Conservation (phyloP, 2,329 filamentous ascomycete species). For the Calonectria pseudoturangicola region DNA sequence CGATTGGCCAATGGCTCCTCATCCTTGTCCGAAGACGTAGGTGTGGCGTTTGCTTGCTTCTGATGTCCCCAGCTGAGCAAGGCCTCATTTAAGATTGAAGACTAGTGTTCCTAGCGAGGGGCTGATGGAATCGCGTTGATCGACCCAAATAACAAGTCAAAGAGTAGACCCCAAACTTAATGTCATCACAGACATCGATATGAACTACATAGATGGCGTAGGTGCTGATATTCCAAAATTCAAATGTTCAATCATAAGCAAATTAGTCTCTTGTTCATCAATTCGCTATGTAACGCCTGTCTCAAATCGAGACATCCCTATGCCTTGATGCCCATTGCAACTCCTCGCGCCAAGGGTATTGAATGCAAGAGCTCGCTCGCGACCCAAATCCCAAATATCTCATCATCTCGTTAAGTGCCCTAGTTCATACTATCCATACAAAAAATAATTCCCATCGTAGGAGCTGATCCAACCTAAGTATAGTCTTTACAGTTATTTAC, state of each 20-base stretch:
- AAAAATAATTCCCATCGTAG: neutral
- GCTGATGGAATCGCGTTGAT: neutral
- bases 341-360: conserved; percentile 40
- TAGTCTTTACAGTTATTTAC: conserved; percentile 46
- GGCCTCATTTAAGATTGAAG: neutral
- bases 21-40: neutral
- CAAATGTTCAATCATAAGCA: neutral
- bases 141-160: no score
- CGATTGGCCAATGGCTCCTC: neutral
- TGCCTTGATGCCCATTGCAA: conserved; percentile 19
- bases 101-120: neutral
- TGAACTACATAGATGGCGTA: neutral
- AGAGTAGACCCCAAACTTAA: neutral
- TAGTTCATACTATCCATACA: conserved; percentile 1
- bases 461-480: conserved; percentile 14
- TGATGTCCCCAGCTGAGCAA: neutral
- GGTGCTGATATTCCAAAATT: neutral
- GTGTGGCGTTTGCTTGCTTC: conserved; percentile 2
- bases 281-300: conserved; percentile 13
- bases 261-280: neutral
- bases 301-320: neutral
- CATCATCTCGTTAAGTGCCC: neutral
- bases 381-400: conserved; percentile 21
- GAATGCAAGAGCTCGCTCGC: conserved; percentile 31
- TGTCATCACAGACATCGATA: no score